phyloP scores from a whole-genome alignment of 768 basidiomycete species.

The Pleurotus giganteus region DNA sequence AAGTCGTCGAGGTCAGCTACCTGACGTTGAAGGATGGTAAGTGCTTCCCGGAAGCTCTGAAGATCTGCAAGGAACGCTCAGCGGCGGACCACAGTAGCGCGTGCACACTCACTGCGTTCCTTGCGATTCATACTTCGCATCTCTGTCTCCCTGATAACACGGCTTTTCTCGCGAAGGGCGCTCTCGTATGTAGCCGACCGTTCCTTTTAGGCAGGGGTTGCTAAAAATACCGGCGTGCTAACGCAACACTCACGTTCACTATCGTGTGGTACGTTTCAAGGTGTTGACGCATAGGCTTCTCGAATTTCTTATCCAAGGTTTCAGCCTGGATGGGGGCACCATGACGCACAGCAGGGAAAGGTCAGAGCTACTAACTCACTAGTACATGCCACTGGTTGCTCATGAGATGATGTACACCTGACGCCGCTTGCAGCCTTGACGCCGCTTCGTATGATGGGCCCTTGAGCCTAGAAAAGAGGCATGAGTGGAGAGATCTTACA shows the following conservation, averaged over 20 bases:
- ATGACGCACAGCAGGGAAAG: conserved; percentile 7
- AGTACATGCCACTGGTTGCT: conserved; percentile 92
- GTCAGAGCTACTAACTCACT: conserved; percentile 40
- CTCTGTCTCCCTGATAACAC: conserved; percentile 83
- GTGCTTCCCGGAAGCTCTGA: conserved; percentile 82
- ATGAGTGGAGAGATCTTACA: conserved; percentile 3
- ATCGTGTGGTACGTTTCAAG: conserved; percentile 75
- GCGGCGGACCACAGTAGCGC: not conserved
- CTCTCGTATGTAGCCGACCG: conserved; percentile 83
- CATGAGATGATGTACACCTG: conserved; percentile 88
- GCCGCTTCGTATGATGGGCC: conserved; percentile 80
- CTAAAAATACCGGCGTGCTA: not conserved
- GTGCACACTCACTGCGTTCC: conserved; percentile 66
- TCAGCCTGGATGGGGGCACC: conserved; percentile 55
- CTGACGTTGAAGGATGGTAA: conserved; percentile 78
- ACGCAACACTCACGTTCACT: conserved; percentile 54
- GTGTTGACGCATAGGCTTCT: conserved; percentile 84
- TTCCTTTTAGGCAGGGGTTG: conserved; percentile 50
- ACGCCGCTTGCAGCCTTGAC: conserved; percentile 79
- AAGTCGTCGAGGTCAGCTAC: conserved; percentile 90
- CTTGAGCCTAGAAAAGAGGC: conserved; percentile 50
- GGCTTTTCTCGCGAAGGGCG: conserved; percentile 78
- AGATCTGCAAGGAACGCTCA: conserved; percentile 54
- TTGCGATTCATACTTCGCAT: conserved; percentile 80
- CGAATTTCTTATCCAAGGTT: conserved; percentile 82